phyloP scores from a whole-genome alignment of 2,329 filamentous ascomycete species.

The Periconia digitata region DNA sequence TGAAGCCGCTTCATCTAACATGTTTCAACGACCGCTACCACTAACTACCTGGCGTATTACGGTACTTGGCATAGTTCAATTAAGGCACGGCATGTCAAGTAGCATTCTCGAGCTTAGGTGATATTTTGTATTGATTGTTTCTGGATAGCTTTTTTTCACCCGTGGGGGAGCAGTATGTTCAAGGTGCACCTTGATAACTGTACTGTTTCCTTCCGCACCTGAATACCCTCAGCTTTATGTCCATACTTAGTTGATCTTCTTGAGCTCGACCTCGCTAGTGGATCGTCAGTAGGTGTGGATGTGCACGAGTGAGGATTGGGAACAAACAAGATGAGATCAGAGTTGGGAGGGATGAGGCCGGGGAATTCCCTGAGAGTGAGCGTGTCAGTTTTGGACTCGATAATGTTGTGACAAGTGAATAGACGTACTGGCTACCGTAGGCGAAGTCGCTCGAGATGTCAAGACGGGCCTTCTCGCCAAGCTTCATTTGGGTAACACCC shows the following conservation, averaged over 20 bases:
- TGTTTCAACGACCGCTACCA: neutral
- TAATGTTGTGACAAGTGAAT: neutral
- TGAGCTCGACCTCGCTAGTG: constrained; percentile 35
- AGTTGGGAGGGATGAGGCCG: constrained; percentile 71
- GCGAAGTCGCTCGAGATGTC: constrained; percentile 71
- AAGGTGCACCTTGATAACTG: neutral
- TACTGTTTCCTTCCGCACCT: neutral
- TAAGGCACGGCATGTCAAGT: neutral
- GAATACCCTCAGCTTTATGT: neutral
- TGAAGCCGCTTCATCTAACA: neutral
- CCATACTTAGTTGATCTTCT: constrained; percentile 34
- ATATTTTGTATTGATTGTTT: neutral
- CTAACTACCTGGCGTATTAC: neutral
- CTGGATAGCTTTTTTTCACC: neutral
- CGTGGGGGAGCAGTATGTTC: neutral
- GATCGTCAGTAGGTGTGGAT: constrained; percentile 2
- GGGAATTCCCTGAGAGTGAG: constrained; percentile 65
- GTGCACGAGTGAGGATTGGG: neutral
- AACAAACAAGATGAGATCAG: constrained; percentile 80
- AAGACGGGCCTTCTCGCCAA: constrained; percentile 85
- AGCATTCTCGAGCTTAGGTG: neutral
- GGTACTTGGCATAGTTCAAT: neutral
- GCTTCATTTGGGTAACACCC: constrained; percentile 72
- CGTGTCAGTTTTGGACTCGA: constrained; percentile 1
- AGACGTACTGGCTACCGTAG: constrained; percentile 23